phyloP scores from a whole-genome alignment of 352 stramenopile genomes.

The Pythium volutum region DNA sequence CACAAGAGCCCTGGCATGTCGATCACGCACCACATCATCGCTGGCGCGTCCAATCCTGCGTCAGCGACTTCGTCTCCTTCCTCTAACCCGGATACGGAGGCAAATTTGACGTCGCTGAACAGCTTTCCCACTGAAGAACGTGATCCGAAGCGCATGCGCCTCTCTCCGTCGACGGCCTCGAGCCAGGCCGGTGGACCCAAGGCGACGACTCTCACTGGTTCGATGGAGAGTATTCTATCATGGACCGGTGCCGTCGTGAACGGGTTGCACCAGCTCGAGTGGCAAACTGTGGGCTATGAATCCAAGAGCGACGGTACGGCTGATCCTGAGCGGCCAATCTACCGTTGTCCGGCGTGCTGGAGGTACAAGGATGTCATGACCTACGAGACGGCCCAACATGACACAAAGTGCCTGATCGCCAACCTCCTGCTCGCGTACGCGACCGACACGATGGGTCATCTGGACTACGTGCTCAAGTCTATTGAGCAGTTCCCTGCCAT shows the following conservation, averaged over 20 bases:
- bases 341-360: conserved; percentile 79
- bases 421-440: conserved; percentile 80
- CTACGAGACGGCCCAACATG: conserved; percentile 77
- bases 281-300: conserved; percentile 79
- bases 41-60: conserved; percentile 56
- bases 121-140: conserved; percentile 61
- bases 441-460: conserved; percentile 71
- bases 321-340: conserved; percentile 74
- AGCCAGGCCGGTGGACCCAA: conserved; percentile 26
- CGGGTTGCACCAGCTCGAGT: conserved; percentile 76
- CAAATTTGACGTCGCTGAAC: conserved; percentile 43
- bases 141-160: conserved; percentile 58
- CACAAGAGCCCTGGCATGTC: conserved; percentile 43
- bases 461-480: conserved; percentile 76
- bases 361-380: conserved; percentile 85
- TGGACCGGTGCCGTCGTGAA: conserved; percentile 76
- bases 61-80: conserved; percentile 66
- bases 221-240: conserved; percentile 72
- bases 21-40: conserved; percentile 77
- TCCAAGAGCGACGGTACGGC: conserved; percentile 66
- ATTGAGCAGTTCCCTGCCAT: conserved; percentile 71
- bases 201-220: conserved; percentile 38
- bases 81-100: conserved; percentile 65
- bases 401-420: conserved; percentile 81
- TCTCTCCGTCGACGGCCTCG: conserved; percentile 10